Conservation (phyloP, 2,329 filamentous ascomycete genomes). For the Penicillium sp. region DNA sequence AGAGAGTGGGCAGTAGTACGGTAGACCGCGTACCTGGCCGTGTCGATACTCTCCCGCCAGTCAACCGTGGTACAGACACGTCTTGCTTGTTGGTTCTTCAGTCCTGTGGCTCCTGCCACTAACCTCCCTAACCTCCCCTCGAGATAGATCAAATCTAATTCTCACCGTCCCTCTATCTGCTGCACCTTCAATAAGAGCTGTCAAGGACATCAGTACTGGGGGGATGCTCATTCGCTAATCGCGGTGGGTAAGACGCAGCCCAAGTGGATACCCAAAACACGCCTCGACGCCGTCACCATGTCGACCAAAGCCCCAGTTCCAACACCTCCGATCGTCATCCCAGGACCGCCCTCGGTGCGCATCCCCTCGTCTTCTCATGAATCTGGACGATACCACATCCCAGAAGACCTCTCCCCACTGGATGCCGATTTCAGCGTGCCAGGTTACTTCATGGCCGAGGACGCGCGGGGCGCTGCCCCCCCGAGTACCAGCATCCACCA, state of each 20-base stretch:
- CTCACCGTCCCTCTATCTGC: not conserved
- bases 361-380: slow-evolving; percentile 30
- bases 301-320: slow-evolving; percentile 29
- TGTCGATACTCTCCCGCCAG: slow-evolving; percentile 7
- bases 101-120: not conserved
- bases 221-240: slow-evolving; percentile 19
- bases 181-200: slow-evolving; percentile 10
- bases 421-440: slow-evolving; percentile 32
- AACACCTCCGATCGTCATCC: slow-evolving; percentile 23
- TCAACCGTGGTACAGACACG: not conserved
- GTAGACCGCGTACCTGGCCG: slow-evolving; percentile 1
- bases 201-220: not conserved
- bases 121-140: not conserved
- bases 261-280: slow-evolving; percentile 31
- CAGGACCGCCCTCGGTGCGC: slow-evolving; percentile 24
- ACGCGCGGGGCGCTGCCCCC: slow-evolving; percentile 27
- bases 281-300: slow-evolving; percentile 34
- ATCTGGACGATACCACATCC: slow-evolving; percentile 38
- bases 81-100: not conserved
- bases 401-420: slow-evolving; percentile 32
- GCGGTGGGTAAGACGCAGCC: slow-evolving; percentile 18
- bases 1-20: not conserved
- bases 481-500: slow-evolving; percentile 22
- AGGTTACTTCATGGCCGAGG: slow-evolving; percentile 35
- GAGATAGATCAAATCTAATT: not conserved